Evolutionary conservation across 306 rosid species (phyloP).

Genomic region (Vigna hirtella): DNA sequence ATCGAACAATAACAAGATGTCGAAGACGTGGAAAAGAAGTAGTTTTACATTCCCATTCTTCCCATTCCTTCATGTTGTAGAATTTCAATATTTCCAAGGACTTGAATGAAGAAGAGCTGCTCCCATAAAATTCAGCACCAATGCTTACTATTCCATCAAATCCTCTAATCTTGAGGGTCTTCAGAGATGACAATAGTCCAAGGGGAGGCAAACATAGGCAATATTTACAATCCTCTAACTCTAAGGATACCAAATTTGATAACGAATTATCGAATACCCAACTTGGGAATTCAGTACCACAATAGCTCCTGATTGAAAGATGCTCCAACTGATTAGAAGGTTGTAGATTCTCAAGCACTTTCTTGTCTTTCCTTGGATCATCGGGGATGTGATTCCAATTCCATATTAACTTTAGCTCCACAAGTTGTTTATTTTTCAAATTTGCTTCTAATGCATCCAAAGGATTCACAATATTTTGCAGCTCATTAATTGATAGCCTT

Average conservation of each 20-base stretch:
- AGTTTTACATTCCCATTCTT: neutral
- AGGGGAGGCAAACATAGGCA: neutral
- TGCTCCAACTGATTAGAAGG: no score
- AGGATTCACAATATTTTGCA: neutral
- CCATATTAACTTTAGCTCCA: neutral
- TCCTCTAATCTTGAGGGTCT: neutral
- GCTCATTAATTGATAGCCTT: no score
- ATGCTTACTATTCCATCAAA: neutral
- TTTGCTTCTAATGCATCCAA: neutral
- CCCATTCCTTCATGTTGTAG: neutral
- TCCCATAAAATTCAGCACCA: neutral
- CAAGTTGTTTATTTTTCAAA: neutral
- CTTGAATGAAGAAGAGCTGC: neutral
- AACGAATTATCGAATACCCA: no score
- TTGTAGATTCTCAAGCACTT: no score
- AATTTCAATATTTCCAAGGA: neutral
- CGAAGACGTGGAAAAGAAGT: neutral
- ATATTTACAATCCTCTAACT: neutral
- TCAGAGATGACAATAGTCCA: neutral
- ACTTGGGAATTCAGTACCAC: no score
- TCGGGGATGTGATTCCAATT: neutral
- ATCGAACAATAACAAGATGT: neutral
- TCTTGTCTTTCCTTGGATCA: no score
- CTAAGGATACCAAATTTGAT: no score
- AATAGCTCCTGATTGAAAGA: no score